Evolutionary conservation across 1,284 basidiomycete genomes (phyloP), one percentile per base, ranked within the genome.

Genomic region (Kalmanozyma brasiliensis): DNA sequence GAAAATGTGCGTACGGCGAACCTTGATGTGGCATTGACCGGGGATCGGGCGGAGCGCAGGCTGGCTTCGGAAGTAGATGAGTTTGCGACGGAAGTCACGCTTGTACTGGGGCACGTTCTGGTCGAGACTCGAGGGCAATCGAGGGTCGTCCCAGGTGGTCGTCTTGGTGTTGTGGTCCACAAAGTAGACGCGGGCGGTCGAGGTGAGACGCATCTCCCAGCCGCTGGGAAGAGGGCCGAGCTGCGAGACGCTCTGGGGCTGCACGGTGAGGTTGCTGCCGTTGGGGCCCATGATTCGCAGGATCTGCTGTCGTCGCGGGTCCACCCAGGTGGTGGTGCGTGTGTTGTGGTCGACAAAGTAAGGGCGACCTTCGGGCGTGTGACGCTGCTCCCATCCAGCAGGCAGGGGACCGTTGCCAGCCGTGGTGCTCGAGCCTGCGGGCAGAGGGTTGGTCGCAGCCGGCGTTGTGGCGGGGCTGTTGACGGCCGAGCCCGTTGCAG

Each of bases 31-130:
- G 82, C 94, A 98, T 83, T 98, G 97, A 41, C 96, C 95, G 2
- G 84, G 84, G 59, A 83, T 84, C 29, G 84, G 84, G 61, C 94
- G 89, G 85, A 98, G 90, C 49, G 93, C 93, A 37, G 94, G 95
- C 83, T 98, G 96, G 76, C 91, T 93, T 66, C 96, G 88, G 89
- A 99, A 98, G 86, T 99, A 99, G 77, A 99, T 93, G 60, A 99
- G 89, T 85, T 99, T 99, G 76, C 95, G 85, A 74, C 95, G 87
- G 86, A 98, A 99, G 86, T 98, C 96, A 64, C 96, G 91, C 86
- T 99, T 98, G 86, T 98, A 98, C 85, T 98, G 94, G 36, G 96
- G 96, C 17, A 97, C 95, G 83, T 92, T 97, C 78, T 93, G 90
- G 80, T 95, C 93, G 35, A 94, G 86, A 66, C 84, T 85, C 8